phyloP scores from a whole-genome alignment of 139 green algal species.

The Chlamydomonas sphaeroides region DNA sequence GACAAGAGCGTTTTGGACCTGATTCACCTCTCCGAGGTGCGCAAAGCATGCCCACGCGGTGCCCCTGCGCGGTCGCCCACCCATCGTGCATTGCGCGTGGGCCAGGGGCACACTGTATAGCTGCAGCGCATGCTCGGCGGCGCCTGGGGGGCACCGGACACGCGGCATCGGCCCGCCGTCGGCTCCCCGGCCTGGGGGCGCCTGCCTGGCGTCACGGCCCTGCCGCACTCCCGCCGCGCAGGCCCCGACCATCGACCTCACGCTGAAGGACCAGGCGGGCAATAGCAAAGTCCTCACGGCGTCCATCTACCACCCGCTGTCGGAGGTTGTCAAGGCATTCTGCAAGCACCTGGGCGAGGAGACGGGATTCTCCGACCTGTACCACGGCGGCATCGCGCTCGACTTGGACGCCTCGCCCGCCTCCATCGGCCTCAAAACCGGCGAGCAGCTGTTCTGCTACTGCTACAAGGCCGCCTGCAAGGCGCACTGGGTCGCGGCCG shows the following conservation, averaged over 20 bases:
- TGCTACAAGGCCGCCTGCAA: constrained; percentile 42
- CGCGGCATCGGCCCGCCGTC: no score
- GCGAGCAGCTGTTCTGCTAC: constrained; percentile 45
- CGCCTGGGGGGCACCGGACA: no score
- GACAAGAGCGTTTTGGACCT: constrained; percentile 41
- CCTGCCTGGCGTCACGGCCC: not conserved
- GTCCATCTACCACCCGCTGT: constrained; percentile 23
- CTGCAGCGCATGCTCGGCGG: no score
- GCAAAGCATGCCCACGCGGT: no score
- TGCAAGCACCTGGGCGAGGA: constrained; percentile 34
- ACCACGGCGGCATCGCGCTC: constrained; percentile 39
- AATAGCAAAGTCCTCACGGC: constrained; percentile 15
- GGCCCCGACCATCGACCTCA: constrained; percentile 30
- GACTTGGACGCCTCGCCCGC: constrained; percentile 39
- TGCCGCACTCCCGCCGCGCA: not conserved
- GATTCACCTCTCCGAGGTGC: constrained; percentile 40
- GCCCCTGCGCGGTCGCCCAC: no score
- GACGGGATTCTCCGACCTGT: constrained; percentile 38
- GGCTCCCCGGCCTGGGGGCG: no score
- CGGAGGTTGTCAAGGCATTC: constrained; percentile 28
- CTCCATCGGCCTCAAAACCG: constrained; percentile 27
- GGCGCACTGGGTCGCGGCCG: constrained; percentile 7
- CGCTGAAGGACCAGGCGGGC: constrained; percentile 2
- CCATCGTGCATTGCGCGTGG: no score
- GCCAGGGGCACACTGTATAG: no score